A percentile compares a stretch with the other conserved stretches of the same genome.
phyloP scores from a whole-genome alignment of 805 yeast genomes.

The Brettanomyces bruxellensis region DNA sequence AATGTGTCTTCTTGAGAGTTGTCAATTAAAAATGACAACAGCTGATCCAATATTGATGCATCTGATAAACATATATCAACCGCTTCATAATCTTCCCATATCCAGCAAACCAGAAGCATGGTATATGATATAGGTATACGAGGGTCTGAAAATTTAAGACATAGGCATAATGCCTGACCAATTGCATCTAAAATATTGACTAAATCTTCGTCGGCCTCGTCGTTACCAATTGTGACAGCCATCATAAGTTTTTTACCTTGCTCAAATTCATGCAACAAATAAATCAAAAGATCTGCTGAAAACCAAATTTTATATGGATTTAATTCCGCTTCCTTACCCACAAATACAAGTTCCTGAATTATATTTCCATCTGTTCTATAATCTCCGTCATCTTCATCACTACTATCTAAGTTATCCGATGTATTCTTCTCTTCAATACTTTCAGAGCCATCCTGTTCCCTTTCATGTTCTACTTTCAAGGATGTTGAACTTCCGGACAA shows the following conservation, averaged over 20 bases:
- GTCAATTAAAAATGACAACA: conserved; percentile 56
- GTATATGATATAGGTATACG: conserved; percentile 72
- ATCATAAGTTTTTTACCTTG: conserved; percentile 41
- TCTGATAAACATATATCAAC: conserved; percentile 70
- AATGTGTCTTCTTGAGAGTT: conserved; percentile 26
- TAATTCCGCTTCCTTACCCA: conserved; percentile 58
- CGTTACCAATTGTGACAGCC: conserved; percentile 49
- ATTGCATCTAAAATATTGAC: conserved; percentile 65
- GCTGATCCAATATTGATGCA: conserved; percentile 51
- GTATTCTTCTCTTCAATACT: neutral
- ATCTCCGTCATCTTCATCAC: neutral
- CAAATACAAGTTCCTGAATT: conserved; percentile 63
- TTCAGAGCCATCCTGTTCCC: neutral
- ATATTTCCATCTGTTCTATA: conserved; percentile 45
- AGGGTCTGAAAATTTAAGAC: conserved; percentile 54
- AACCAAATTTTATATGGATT: conserved; percentile 90
- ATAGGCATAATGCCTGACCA: conserved; percentile 61
- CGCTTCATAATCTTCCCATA: conserved; percentile 68
- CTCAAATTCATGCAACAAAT: conserved; percentile 47
- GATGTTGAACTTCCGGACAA: neutral
- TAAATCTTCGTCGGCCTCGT: conserved; percentile 57
- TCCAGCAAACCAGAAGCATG: conserved; percentile 65
- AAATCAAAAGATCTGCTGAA: conserved; percentile 56
- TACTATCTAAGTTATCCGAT: neutral
- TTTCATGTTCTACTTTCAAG: neutral